Percentiles rank a stretch among this genome's conserved stretches.
Conservation (phyloP, 768 basidiomycete species). For the Boletus rufocinnamomeus region DNA sequence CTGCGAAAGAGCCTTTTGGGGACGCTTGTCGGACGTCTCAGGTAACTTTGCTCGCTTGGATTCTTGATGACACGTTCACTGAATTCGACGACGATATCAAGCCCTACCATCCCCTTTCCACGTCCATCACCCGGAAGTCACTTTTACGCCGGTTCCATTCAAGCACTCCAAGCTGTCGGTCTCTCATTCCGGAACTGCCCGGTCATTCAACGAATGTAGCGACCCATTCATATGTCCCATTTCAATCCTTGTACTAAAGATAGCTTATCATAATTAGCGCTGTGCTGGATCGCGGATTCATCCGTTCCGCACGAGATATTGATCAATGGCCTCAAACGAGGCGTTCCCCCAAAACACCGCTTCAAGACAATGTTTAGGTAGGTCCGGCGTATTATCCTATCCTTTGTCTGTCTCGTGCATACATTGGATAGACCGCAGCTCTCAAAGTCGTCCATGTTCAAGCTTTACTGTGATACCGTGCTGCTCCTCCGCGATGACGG, state of each 20-base stretch:
- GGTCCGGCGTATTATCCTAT: conserved; percentile 3
- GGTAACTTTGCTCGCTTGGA: conserved; percentile 33
- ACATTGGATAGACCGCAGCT: conserved; percentile 45
- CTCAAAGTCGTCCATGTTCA: conserved; percentile 56
- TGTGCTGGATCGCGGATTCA: conserved; percentile 68
- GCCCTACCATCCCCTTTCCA: conserved; percentile 50
- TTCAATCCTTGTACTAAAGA: neutral
- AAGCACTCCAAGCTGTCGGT: conserved; percentile 50
- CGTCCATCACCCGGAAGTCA: conserved; percentile 51
- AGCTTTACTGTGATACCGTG: conserved; percentile 41
- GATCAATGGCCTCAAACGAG: conserved; percentile 79
- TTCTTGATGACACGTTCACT: neutral
- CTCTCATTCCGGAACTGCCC: conserved; percentile 30
- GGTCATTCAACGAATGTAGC: conserved; percentile 74
- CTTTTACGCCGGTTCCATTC: conserved; percentile 64
- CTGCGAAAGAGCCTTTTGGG: conserved; percentile 68
- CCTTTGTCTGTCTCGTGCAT: neutral
- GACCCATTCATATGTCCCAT: neutral
- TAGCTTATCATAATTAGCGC: conserved; percentile 42
- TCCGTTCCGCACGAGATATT: conserved; percentile 55
- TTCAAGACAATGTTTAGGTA: conserved; percentile 64
- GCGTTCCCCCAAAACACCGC: conserved; percentile 71
- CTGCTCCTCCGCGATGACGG: conserved; percentile 14
- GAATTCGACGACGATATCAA: conserved; percentile 21
- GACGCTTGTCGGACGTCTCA: conserved; percentile 47